Percentiles rank a stretch among this genome's conserved stretches.
These are phyloP conservation scores for Penicillium goetzii DNA, from an alignment of 495 filamentous ascomycete genomes.

Conservation along the genomic window DNA sequence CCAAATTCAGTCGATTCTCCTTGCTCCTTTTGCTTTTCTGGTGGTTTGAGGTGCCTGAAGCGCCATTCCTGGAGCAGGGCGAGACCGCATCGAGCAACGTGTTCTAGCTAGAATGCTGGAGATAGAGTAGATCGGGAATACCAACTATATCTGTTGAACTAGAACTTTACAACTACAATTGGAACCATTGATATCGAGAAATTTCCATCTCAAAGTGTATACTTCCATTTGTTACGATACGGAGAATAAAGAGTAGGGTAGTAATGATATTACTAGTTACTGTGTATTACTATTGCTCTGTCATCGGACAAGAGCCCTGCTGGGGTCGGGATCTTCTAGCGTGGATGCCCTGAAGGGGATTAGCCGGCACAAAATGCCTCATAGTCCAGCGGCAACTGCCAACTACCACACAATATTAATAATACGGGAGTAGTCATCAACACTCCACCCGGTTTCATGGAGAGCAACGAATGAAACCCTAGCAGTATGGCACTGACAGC, in stretches of 20 bases:
- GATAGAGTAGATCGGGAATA: neutral
- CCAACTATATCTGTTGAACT: neutral
- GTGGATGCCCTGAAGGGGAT: conserved; percentile 27
- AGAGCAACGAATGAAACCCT: conserved; percentile 19
- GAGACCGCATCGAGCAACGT: conserved; percentile 3
- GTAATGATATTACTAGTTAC: neutral
- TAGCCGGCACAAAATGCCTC: conserved; percentile 40
- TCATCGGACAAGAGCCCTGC: neutral
- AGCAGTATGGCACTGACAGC: neutral
- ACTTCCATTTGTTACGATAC: neutral
- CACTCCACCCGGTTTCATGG: conserved; percentile 16
- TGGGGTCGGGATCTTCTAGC: neutral
- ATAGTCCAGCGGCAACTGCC: conserved; percentile 23
- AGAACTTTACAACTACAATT: too few relatives aligned
- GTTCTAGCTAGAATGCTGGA: conserved; percentile 4
- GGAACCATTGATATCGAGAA: too few relatives aligned
- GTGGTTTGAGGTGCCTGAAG: neutral
- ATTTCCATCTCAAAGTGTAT: too few relatives aligned
- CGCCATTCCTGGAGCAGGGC: conserved; percentile 3
- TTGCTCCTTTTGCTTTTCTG: neutral
- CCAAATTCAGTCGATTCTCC: conserved; percentile 5
- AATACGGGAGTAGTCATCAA: conserved; percentile 28
- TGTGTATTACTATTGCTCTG: conserved; percentile 1
- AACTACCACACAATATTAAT: conserved; percentile 12
- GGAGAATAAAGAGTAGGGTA: neutral